These are phyloP conservation scores for Geotrichum australiense DNA, from an alignment of 1,139 yeast species.

Conservation along the genomic window DNA sequence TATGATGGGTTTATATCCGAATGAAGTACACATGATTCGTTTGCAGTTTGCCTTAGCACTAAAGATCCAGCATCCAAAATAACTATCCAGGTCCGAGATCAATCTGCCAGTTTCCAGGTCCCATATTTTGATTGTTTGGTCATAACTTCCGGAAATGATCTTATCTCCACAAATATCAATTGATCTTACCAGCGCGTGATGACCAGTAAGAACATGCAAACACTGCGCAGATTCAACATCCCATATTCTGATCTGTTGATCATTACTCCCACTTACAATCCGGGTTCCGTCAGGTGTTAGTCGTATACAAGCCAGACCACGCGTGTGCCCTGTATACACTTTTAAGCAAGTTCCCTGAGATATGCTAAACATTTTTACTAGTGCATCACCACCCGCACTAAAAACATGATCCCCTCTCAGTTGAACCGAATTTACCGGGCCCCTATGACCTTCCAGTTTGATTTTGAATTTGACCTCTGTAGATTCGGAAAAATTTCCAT, in stretches of 20 bases:
- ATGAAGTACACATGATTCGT: slow-evolving; percentile 31
- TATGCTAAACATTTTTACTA: slow-evolving; percentile 31
- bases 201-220: slow-evolving; percentile 29
- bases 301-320: slow-evolving; percentile 36
- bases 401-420: slow-evolving; percentile 27
- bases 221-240: slow-evolving; percentile 28
- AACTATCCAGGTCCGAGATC: slow-evolving; percentile 27
- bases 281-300: slow-evolving; percentile 24
- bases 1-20: slow-evolving; percentile 32
- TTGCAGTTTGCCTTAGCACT: slow-evolving; percentile 31
- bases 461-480: slow-evolving; percentile 19
- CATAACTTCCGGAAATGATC: slow-evolving; percentile 36
- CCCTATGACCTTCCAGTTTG: slow-evolving; percentile 29
- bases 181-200: slow-evolving; percentile 31
- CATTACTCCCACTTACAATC: slow-evolving; percentile 35
- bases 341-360: slow-evolving; percentile 24
- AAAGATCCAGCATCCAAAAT: slow-evolving; percentile 35
- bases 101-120: slow-evolving; percentile 28
- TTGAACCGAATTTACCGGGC: slow-evolving; percentile 35
- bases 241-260: slow-evolving; percentile 34
- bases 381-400: slow-evolving; percentile 35
- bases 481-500: slow-evolving; percentile 5
- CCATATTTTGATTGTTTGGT: slow-evolving; percentile 36
- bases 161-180: slow-evolving; percentile 26
- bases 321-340: slow-evolving; percentile 31